Conservation (phyloP, 2,329 filamentous ascomycete species). For the Pleomassaria siparia region DNA sequence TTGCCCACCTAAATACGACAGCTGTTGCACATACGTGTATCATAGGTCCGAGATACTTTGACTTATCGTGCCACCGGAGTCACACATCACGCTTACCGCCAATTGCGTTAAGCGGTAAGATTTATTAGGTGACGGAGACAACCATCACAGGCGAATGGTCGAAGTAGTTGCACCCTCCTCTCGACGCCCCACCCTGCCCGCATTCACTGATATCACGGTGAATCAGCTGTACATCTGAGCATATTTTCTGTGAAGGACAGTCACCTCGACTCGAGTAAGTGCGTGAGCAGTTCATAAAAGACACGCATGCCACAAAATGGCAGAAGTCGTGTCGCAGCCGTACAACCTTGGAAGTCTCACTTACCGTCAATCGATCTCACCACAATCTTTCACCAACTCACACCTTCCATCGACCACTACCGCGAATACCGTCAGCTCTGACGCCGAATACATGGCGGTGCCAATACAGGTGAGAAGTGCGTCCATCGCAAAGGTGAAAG, state of each 20-base stretch:
- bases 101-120: slow-evolving; percentile 24
- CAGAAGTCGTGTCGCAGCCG: not conserved
- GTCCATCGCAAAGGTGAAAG: not conserved
- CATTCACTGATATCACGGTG: slow-evolving; percentile 20
- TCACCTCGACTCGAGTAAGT: not conserved
- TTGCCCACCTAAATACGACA: not conserved
- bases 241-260: slow-evolving; percentile 5
- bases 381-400: not conserved
- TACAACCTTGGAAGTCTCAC: not conserved
- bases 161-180: slow-evolving; percentile 15
- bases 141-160: slow-evolving; percentile 20
- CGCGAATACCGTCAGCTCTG: slow-evolving; percentile 2
- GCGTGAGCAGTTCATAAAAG: not conserved
- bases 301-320: not conserved
- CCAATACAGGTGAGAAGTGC: not conserved
- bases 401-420: slow-evolving; percentile 5
- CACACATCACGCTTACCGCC: slow-evolving; percentile 19
- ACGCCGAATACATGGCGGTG: not conserved
- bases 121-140: slow-evolving; percentile 22
- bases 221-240: slow-evolving; percentile 4
- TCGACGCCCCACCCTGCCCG: slow-evolving; percentile 11
- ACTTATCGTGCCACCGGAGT: slow-evolving; percentile 9
- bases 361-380: slow-evolving; percentile 1
- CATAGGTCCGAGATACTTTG: not conserved
- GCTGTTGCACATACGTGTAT: not conserved